Conservation (phyloP, 2,329 filamentous ascomycete species). For the Colletotrichum echinochloae region DNA sequence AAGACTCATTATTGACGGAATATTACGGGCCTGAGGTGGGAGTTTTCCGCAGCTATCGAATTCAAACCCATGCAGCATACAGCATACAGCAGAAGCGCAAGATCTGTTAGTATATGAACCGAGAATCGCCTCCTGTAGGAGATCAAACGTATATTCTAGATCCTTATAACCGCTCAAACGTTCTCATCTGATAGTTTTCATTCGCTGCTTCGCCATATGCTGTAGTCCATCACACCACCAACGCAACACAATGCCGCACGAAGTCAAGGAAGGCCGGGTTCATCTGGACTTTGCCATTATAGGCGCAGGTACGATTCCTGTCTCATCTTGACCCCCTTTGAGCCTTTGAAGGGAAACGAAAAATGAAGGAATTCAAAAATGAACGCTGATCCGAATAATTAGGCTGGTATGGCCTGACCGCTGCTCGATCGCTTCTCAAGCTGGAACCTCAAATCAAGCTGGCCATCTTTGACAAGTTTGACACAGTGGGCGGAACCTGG, state of each 20-base stretch:
- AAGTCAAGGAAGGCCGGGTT: background rate
- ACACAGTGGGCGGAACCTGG: background rate
- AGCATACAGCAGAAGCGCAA: background rate
- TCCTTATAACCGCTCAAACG: background rate
- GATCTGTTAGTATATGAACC: background rate
- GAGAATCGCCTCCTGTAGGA: background rate
- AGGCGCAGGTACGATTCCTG: background rate
- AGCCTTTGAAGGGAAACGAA: background rate
- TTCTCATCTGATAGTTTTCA: background rate
- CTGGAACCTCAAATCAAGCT: background rate
- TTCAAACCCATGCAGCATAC: background rate
- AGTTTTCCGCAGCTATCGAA: background rate
- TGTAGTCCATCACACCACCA: background rate
- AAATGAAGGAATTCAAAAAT: background rate
- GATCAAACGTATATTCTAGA: background rate
- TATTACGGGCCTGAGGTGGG: background rate
- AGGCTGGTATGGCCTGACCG: background rate
- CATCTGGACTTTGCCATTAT: background rate
- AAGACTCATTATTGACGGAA: background rate
- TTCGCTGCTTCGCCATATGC: background rate
- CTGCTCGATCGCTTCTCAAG: background rate
- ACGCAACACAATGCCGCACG: background rate
- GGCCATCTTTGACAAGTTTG: background rate
- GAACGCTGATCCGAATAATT: background rate
- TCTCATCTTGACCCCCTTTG: background rate